These are phyloP conservation scores for Penicillium sp. DNA, from an alignment of 2,329 filamentous ascomycete genomes.

Conservation along the genomic window DNA sequence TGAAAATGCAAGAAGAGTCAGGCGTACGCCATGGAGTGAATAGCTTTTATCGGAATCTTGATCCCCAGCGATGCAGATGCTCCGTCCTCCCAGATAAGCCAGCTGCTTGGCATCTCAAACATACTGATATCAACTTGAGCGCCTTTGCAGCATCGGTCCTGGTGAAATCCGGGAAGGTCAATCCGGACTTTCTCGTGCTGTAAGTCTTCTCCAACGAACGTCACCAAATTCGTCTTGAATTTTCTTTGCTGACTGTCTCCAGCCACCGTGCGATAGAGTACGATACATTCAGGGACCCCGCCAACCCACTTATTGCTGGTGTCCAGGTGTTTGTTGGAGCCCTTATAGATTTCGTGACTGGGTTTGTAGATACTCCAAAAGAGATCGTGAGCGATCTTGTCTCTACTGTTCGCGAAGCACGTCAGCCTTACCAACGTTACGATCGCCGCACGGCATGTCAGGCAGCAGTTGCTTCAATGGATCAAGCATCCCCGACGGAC, in stretches of 20 bases:
- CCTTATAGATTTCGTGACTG: slow-evolving; percentile 76
- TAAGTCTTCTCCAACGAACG: neutral
- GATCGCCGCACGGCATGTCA: slow-evolving; percentile 33
- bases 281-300: slow-evolving; percentile 75
- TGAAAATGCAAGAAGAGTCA: slow-evolving; percentile 65
- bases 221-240: neutral
- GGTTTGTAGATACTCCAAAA: slow-evolving; percentile 72
- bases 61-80: slow-evolving; percentile 68
- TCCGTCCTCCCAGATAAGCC: slow-evolving; percentile 66
- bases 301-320: slow-evolving; percentile 78
- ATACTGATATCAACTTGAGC: slow-evolving; percentile 68
- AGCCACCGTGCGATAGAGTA: slow-evolving; percentile 66
- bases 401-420: slow-evolving; percentile 50
- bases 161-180: slow-evolving; percentile 40
- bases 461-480: neutral
- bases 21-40: slow-evolving; percentile 65
- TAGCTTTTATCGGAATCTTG: slow-evolving; percentile 69
- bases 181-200: neutral
- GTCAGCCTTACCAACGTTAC: slow-evolving; percentile 61
- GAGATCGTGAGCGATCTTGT: slow-evolving; percentile 53
- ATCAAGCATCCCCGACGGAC: neutral
- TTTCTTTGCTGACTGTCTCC: neutral
- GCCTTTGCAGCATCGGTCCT: slow-evolving; percentile 71
- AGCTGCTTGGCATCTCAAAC: slow-evolving; percentile 73
- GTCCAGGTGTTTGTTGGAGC: slow-evolving; percentile 80